Percentiles rank a stretch among this genome's conserved stretches.
phyloP scores from a whole-genome alignment of 805 yeast species.

The Metschnikowia corniflorae region DNA sequence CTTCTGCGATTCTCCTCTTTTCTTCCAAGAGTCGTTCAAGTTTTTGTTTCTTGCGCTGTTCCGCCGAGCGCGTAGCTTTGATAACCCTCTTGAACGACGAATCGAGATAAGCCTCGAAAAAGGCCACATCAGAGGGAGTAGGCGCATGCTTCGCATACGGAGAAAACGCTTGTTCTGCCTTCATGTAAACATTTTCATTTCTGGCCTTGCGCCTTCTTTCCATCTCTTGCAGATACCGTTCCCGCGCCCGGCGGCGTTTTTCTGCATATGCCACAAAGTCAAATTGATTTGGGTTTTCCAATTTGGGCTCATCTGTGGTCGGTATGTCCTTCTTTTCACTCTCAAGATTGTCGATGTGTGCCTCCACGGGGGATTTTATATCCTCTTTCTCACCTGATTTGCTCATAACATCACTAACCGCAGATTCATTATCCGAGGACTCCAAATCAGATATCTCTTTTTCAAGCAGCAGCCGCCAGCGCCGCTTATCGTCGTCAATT shows the following conservation, averaged over 20 bases:
- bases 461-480: conserved; percentile 29
- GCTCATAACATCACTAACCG: conserved; percentile 5
- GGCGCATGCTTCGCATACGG: conserved; percentile 30
- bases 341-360: background rate
- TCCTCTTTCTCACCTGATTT: background rate
- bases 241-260: conserved; percentile 40
- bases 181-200: conserved; percentile 29
- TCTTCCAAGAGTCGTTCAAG: conserved; percentile 18
- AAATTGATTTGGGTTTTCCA: no score
- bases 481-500: conserved; percentile 37
- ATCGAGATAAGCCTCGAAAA: conserved; percentile 22
- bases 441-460: conserved; percentile 17
- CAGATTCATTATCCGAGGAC: conserved; percentile 2
- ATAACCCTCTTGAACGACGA: conserved; percentile 32
- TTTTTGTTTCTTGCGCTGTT: conserved; percentile 12
- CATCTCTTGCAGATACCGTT: conserved; percentile 23
- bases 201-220: conserved; percentile 21
- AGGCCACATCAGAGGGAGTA: conserved; percentile 21
- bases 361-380: background rate
- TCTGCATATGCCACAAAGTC: conserved; percentile 59
- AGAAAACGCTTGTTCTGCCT: conserved; percentile 37
- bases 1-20: conserved; percentile 23
- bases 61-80: conserved; percentile 29
- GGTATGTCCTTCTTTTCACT: background rate
- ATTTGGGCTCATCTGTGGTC: conserved; percentile 12